Base-by-base conservation (phyloP, 2,329 filamentous ascomycete species). In the Endoconidiophora polonica region DNA sequence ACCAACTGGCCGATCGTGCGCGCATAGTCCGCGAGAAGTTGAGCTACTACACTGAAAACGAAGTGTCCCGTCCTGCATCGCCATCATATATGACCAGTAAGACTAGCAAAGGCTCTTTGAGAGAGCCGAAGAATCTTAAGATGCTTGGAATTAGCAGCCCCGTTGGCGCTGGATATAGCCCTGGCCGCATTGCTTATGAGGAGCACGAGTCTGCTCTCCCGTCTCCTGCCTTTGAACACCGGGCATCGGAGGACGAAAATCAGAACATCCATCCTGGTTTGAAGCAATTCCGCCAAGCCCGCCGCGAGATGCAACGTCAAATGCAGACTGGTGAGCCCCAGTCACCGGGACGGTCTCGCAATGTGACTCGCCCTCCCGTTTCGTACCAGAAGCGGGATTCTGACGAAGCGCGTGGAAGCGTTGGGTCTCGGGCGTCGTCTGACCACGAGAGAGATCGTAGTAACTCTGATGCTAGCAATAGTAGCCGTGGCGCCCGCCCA, bases 11-110 rank as follows among this genome's bases (percentile, higher is more conserved):
- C 2, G 74, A 79, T 55, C 76, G 83, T 14, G 77, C 82, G 49
- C 75, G 76, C 26, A 74, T 80, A 1, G 81, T 88, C 5, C 78
- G 84, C 47, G 82, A 88, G 61, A 81, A 77, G 56, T 66, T 88
- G 42, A 83, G 77, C 5, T 81, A 75, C 0, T 81, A 79, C 55
- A 77, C 76, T 0, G 80, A 83, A 57, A 71, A 72, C 2, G 78
- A 85, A 37, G 38, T 20, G n/a, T 49, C 46, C 9, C 51, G 47
- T 7, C 50, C 50, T n/a, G 24, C 49, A 12, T 69, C 64, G 54
- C 68, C 69, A 14, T 43, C 47, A 5, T 65, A 74, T 3, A 65
- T 86, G 48, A 74, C 76, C 54, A 64, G 73, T 20, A 85, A 83
- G 63, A 73, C 78, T 3, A 87, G 83, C 59, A 70, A 73, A 18